These are phyloP conservation scores for Pythium brassicae DNA, from an alignment of 352 stramenopile genomes.

Conservation along the genomic window DNA sequence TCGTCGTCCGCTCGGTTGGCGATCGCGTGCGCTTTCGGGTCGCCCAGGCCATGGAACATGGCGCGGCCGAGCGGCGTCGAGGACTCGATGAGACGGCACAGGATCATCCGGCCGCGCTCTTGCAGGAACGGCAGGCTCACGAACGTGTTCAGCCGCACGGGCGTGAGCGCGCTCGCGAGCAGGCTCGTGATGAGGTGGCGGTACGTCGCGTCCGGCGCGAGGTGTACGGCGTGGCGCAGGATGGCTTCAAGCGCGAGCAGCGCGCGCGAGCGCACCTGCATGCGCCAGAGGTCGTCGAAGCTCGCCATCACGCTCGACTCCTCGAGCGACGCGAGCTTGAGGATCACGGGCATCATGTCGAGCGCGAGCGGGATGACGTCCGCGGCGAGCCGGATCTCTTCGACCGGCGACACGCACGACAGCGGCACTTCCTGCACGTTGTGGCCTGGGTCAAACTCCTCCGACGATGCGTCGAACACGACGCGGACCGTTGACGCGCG, in stretches of 20 bases:
- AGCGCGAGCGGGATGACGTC: conserved; percentile 41
- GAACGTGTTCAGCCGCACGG: conserved; percentile 64
- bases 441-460: conserved; percentile 69
- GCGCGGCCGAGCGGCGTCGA: conserved; percentile 68
- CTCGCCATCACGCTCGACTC: conserved; percentile 55
- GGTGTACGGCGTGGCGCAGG: conserved; percentile 44
- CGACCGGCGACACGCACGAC: conserved; percentile 56
- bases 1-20: conserved; percentile 2
- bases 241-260: conserved; percentile 77
- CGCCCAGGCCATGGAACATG: conserved; percentile 71
- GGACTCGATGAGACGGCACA: conserved; percentile 80
- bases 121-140: conserved; percentile 72
- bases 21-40: conserved; percentile 42
- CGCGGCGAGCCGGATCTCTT: conserved; percentile 71
- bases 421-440: conserved; percentile 83
- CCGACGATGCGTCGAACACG: conserved; percentile 65
- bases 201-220: conserved; percentile 34
- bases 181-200: conserved; percentile 44
- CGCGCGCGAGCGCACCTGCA: conserved; percentile 83
- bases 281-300: conserved; percentile 77
- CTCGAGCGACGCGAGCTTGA: conserved; percentile 75
- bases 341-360: conserved; percentile 82
- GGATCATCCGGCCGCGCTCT: conserved; percentile 79
- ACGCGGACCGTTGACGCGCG: conserved; percentile 65
- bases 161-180: conserved; percentile 54